These are phyloP conservation scores for Cercospora sesami DNA, from an alignment of 2,329 filamentous ascomycete genomes.

Conservation along the genomic window DNA sequence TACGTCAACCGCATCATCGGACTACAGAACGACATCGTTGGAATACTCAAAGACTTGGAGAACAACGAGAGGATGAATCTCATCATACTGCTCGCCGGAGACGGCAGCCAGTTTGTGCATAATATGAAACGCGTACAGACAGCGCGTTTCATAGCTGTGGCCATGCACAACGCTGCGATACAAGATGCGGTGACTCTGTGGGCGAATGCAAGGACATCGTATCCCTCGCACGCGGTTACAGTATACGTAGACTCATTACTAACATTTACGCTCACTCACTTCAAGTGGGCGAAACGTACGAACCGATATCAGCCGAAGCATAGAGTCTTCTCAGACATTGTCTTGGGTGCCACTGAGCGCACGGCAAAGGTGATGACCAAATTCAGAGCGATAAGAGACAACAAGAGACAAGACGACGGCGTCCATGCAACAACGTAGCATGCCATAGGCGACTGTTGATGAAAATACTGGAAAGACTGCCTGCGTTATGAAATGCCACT, in stretches of 20 bases:
- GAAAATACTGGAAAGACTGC: no score
- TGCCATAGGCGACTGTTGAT: no score
- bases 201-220: neutral
- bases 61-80: neutral
- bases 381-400: no score
- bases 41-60: neutral
- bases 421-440: no score
- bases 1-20: neutral
- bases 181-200: neutral
- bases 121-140: neutral
- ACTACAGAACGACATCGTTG: neutral
- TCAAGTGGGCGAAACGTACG: neutral
- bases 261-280: neutral
- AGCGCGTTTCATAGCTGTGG: neutral
- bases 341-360: neutral
- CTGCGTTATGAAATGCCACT: no score
- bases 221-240: neutral
- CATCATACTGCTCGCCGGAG: neutral
- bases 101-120: neutral
- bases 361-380: neutral
- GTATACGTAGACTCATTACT: neutral
- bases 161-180: neutral
- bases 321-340: neutral
- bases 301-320: neutral
- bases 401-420: no score